phyloP scores from a whole-genome alignment of 306 rosid genomes.

The Quillaja saponaria region DNA sequence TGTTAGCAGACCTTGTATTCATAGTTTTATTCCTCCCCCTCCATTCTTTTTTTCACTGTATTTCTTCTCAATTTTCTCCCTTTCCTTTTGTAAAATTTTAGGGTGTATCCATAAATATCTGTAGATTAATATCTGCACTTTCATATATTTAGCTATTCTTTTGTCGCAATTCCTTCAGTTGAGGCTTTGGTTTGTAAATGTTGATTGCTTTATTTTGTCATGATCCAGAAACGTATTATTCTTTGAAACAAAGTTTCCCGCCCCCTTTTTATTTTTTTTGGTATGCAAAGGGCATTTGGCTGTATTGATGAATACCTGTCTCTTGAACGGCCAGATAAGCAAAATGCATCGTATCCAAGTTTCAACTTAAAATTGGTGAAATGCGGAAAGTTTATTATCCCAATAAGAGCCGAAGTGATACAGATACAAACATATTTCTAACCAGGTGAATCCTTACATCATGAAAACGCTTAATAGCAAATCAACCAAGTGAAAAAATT shows the following conservation, averaged over 20 bases:
- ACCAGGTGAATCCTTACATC: too few species aligned
- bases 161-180: background rate
- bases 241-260: conserved; percentile 21
- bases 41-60: background rate
- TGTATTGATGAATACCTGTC: too few species aligned
- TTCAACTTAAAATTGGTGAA: too few species aligned
- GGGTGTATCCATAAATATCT: conserved; percentile 28
- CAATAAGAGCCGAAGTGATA: too few species aligned
- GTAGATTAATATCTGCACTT: conserved; percentile 33
- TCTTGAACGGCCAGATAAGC: too few species aligned
- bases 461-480: too few species aligned
- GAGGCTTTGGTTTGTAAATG: conserved; percentile 50
- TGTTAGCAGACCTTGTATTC: conserved; percentile 31
- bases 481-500: too few species aligned
- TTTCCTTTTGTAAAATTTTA: background rate
- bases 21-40: background rate
- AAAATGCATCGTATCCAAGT: too few species aligned
- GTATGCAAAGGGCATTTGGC: too few species aligned
- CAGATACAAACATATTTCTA: too few species aligned
- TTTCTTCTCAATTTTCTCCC: background rate
- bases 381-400: too few species aligned
- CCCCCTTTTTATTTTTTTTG: too few species aligned
- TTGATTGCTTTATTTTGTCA: conserved; percentile 41
- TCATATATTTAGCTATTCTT: conserved; percentile 33
- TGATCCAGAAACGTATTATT: conserved; percentile 37